These are phyloP conservation scores for Trifolium pratense DNA, from an alignment of 306 rosid genomes.

Conservation along the genomic window DNA sequence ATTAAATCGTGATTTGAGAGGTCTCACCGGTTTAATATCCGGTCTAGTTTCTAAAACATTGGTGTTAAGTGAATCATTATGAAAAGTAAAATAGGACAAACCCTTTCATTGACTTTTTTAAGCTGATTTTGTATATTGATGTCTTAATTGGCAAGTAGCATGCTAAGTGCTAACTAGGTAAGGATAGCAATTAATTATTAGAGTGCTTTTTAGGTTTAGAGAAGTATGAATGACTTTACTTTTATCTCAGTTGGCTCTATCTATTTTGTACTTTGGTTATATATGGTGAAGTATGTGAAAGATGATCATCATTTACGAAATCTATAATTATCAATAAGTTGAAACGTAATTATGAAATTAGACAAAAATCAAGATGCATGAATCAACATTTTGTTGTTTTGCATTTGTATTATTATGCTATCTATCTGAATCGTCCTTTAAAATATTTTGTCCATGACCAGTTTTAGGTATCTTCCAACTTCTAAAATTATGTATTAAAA, in stretches of 20 bases:
- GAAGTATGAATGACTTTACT: constrained; percentile 15
- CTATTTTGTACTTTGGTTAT: constrained; percentile 31
- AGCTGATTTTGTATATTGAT: constrained; percentile 39
- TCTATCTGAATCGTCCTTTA: constrained; percentile 1
- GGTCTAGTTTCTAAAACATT: not conserved
- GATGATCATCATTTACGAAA: constrained; percentile 1
- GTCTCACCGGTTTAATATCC: not conserved
- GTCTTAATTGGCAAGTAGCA: constrained; percentile 42
- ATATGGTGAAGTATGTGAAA: constrained; percentile 20
- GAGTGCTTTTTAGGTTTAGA: constrained; percentile 44
- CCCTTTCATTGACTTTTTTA: constrained; percentile 39
- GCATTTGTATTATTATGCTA: constrained; percentile 1
- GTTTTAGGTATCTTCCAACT: not conserved
- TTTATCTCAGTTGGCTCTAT: constrained; percentile 25
- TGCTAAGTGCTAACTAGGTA: constrained; percentile 32
- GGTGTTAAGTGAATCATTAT: constrained; percentile 15
- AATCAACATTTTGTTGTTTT: constrained; percentile 30
- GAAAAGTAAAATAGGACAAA: constrained; percentile 32
- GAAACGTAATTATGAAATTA: constrained; percentile 25
- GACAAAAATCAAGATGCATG: constrained; percentile 19
- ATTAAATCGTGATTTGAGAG: not conserved
- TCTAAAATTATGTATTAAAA: too few relatives aligned
- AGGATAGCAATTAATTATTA: constrained; percentile 32
- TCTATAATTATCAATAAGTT: constrained; percentile 23
- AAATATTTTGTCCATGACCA: not conserved